Evolutionary conservation across 192 early-diverging fungal genomes (phyloP).

Genomic region (Phlyctochytrium arcticum): DNA sequence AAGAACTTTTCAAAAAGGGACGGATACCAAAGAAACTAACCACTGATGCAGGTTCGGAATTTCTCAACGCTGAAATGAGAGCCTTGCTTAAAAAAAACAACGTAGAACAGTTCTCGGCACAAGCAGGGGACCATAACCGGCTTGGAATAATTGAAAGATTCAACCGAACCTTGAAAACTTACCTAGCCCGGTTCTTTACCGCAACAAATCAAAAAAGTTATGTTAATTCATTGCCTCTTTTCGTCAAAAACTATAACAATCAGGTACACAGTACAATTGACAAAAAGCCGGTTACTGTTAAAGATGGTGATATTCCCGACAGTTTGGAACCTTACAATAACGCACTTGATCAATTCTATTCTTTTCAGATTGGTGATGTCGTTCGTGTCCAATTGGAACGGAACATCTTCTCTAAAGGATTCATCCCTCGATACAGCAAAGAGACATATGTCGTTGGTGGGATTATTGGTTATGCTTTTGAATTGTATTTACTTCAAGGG

Average conservation of each 20-base stretch:
- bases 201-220: too few species aligned
- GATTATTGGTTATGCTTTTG: neutral
- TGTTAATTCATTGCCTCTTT: too few species aligned
- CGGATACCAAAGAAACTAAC: too few species aligned
- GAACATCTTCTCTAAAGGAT: neutral
- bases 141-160: constrained; percentile 5
- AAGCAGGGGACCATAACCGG: constrained; percentile 1
- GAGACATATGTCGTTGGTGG: neutral
- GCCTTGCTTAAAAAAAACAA: neutral
- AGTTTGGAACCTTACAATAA: neutral
- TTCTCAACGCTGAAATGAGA: neutral
- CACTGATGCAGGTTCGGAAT: constrained; percentile 1
- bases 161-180: constrained; percentile 5
- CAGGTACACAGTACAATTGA: too few species aligned
- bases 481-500: neutral
- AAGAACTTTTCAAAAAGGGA: too few species aligned
- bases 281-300: neutral
- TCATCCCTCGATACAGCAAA: neutral
- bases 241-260: too few species aligned
- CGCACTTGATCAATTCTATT: neutral
- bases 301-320: neutral
- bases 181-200: neutral
- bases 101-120: neutral
- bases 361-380: neutral
- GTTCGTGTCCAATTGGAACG: neutral